phyloP scores from a whole-genome alignment of 345 rosid species.

The Cardamine resedifolia region DNA sequence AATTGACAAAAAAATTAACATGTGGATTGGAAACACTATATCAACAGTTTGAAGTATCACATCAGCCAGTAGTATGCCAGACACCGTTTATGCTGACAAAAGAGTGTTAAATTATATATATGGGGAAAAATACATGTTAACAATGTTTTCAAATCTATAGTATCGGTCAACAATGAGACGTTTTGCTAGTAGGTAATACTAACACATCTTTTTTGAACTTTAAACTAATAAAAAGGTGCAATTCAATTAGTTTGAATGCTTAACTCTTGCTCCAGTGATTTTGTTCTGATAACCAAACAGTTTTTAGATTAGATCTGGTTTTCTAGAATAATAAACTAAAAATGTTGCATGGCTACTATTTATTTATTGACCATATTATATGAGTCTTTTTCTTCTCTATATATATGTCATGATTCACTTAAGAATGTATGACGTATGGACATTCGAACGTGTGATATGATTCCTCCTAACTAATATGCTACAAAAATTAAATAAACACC shows the following conservation, averaged over 20 bases:
- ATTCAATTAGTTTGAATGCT: neutral
- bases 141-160: neutral
- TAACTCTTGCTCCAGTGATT: neutral
- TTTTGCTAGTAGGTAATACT: neutral
- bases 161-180: neutral
- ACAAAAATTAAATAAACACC: neutral
- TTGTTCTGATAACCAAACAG: neutral
- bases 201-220: neutral
- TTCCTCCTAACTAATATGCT: constrained; percentile 26
- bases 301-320: neutral
- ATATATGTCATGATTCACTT: constrained; percentile 15
- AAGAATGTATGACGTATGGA: constrained; percentile 21
- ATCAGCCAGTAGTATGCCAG: no score
- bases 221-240: neutral
- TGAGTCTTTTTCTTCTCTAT: neutral
- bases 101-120: neutral
- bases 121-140: neutral
- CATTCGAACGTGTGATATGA: neutral
- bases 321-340: no score
- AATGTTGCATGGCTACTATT: no score
- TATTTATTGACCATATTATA: neutral
- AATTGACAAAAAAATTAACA: neutral
- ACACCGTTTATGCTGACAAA: no score
- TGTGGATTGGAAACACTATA: neutral
- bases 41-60: neutral